Evolutionary conservation across 2,329 filamentous ascomycete genomes (phyloP).

Genomic region (Apiospora arundinis): DNA sequence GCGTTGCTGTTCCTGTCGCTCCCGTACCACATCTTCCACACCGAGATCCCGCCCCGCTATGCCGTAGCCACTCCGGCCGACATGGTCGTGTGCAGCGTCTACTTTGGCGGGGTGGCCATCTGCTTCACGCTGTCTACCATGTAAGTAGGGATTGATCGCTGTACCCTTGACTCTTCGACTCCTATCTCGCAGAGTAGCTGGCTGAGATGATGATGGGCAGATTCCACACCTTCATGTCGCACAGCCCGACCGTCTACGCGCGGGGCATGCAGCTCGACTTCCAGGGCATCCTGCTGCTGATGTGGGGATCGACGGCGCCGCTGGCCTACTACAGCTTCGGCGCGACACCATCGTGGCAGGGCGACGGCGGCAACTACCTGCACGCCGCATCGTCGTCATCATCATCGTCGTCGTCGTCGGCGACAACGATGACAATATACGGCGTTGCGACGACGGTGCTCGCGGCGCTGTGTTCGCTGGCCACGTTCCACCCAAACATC

Average conservation of each 20-base stretch:
- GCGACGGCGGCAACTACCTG: not conserved
- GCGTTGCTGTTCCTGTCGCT: conserved; percentile 46
- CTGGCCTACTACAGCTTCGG: conserved; percentile 61
- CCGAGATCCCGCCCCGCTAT: conserved; percentile 45
- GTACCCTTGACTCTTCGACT: too few species aligned
- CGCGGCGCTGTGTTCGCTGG: conserved; percentile 45
- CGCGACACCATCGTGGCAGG: conserved; percentile 38
- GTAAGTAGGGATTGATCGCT: too few species aligned
- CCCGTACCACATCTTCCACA: conserved; percentile 44
- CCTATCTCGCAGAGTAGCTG: too few species aligned
- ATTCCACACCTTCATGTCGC: conserved; percentile 65
- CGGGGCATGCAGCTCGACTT: conserved; percentile 67
- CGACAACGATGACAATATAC: conserved; percentile 36
- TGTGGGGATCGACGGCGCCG: conserved; percentile 67
- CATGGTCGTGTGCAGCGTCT: conserved; percentile 41
- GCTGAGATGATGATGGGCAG: too few species aligned
- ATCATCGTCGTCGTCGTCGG: too few species aligned
- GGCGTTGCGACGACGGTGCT: conserved; percentile 43
- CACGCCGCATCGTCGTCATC: too few species aligned
- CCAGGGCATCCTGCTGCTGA: conserved; percentile 65
- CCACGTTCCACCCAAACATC: conserved; percentile 45
- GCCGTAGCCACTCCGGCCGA: conserved; percentile 43
- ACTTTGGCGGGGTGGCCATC: conserved; percentile 50
- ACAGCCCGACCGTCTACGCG: conserved; percentile 54
- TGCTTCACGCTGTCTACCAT: conserved; percentile 54